These are phyloP conservation scores for Backusella psychrophila DNA, from an alignment of 192 early-diverging fungal genomes.

Conservation along the genomic window DNA sequence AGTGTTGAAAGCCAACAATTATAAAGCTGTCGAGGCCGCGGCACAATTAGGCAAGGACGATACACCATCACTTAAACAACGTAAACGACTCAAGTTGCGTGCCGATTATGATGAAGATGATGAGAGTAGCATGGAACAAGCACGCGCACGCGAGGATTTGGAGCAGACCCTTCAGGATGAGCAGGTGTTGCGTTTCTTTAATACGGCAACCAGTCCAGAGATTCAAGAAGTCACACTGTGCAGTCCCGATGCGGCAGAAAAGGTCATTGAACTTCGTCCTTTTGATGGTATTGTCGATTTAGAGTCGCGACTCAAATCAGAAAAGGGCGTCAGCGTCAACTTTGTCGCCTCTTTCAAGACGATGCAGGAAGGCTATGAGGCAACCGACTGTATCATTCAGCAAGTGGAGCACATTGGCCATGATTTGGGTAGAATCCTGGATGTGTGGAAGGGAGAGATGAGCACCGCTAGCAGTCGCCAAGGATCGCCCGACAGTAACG, in stretches of 20 bases:
- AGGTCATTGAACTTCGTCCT: constrained; percentile 44
- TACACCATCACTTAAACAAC: neutral
- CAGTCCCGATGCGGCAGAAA: constrained; percentile 5
- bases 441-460: constrained; percentile 40
- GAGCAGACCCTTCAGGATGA: neutral
- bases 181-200: constrained; percentile 10
- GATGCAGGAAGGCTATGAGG: constrained; percentile 60
- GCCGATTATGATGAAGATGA: neutral
- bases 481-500: constrained; percentile 22
- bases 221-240: constrained; percentile 27
- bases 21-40: neutral
- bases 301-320: constrained; percentile 45
- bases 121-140: neutral
- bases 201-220: constrained; percentile 13
- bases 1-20: neutral
- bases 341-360: constrained; percentile 53
- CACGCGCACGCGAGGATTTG: neutral
- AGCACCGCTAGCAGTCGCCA: neutral
- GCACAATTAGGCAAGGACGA: neutral
- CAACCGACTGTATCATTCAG: constrained; percentile 57
- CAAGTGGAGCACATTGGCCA: constrained; percentile 57
- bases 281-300: constrained; percentile 54
- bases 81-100: neutral
- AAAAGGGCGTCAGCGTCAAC: constrained; percentile 50
- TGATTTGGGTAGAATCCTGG: constrained; percentile 44